Base-by-base conservation (phyloP, 129 eudicot species). In the Flaveria ramosissima region DNA sequence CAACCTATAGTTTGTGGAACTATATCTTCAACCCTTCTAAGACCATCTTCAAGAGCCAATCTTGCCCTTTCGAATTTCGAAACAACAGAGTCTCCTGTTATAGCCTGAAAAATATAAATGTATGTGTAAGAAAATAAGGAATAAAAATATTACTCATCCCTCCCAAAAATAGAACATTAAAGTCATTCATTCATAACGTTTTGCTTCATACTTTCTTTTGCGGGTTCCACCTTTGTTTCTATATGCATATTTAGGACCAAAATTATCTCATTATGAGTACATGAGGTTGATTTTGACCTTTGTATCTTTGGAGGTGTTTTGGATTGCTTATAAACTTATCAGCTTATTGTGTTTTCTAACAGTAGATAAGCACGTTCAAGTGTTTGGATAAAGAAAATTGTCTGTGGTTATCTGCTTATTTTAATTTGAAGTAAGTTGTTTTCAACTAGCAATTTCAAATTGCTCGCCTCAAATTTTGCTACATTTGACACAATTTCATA, bases 1-100 rank as follows among this genome's bases (percentile, higher is more conserved):
- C 84, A 85, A 66, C 96, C 96, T 73, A 92, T 92, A 43, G 90
- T 62, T 85, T 89, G 96, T 12, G 97, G 96, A 76, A 91, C 99
- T 84, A 95, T 89, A 78, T 92, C 92, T 84, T 95, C 96, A 68
- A 95, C 99, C 72, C 92, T 92, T 53, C 79, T 86, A 26, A 95
- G 89, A 83, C 97, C 85, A 77, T 88, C 97, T 82, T 81, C 83
- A 15, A 95, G 96, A 47, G 97, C 89, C 72, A 84, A 86, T 85
- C 90, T 89, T 68, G 99, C 90, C 81, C 83, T 95, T 70, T 95
- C 97, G 78, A 95, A 91, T 72, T 95, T 95, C 74, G 88, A 56
- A 75, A 92, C 92, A 51, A 92, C 84, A 23, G 99, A 89, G 71
- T 95, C 99, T 45, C 97, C 99, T 3, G 99, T 95, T 70, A 92